phyloP scores from a whole-genome alignment of 1,284 basidiomycete genomes.

The Bondarzewia mesenterica region DNA sequence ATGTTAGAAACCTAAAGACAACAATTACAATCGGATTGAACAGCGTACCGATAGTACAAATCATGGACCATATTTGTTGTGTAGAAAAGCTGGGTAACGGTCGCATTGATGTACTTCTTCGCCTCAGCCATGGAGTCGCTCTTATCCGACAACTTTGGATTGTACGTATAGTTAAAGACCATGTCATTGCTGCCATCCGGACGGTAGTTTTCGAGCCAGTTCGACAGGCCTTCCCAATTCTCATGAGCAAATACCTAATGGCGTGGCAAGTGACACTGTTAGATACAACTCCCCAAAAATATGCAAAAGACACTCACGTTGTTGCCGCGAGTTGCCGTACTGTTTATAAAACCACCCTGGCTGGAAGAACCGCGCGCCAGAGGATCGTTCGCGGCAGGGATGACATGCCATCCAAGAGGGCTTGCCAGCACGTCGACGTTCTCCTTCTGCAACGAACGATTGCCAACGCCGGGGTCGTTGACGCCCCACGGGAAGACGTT shows the following conservation, averaged over 20 bases:
- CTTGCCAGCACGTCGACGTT: conserved; percentile 69
- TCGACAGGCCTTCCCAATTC: conserved; percentile 80
- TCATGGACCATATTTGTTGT: conserved; percentile 82
- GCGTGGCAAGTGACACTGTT: conserved; percentile 2
- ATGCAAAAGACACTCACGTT: conserved; percentile 44
- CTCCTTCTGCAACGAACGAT: conserved; percentile 49
- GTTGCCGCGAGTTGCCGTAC: conserved; percentile 83
- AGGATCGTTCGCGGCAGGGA: conserved; percentile 57
- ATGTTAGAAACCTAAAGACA: too few relatives aligned
- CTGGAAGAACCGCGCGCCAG: conserved; percentile 12
- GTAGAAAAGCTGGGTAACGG: conserved; percentile 89
- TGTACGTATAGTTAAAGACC: conserved; percentile 66
- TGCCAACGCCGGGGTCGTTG: conserved; percentile 64
- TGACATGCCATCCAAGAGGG: conserved; percentile 83
- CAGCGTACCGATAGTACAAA: conserved; percentile 60
- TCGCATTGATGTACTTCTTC: conserved; percentile 77
- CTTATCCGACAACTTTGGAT: conserved; percentile 41
- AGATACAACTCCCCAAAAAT: background rate
- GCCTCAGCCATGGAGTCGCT: conserved; percentile 54
- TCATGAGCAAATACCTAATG: conserved; percentile 70
- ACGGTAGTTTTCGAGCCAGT: conserved; percentile 73
- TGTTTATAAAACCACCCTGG: conserved; percentile 45
- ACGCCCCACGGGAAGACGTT: conserved; percentile 68
- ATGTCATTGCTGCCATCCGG: conserved; percentile 54
- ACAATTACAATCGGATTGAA: conserved; percentile 6